Evolutionary conservation across 2,329 filamentous ascomycete species (phyloP), one percentile per base, ranked within the genome.

Genomic region (Sclerotinia spermophila): DNA sequence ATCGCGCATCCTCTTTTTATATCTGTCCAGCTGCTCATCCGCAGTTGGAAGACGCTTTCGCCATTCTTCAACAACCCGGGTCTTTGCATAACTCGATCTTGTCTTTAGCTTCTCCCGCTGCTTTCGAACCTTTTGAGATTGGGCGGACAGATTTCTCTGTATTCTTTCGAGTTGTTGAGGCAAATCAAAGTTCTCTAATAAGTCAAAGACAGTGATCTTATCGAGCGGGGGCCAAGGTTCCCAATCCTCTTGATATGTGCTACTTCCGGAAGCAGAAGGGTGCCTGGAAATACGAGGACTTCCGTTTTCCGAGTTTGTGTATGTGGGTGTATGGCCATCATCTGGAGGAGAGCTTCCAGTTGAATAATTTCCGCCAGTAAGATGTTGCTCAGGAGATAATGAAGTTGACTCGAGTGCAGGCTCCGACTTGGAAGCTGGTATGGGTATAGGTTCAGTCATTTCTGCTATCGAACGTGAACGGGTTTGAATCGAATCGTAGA

Each of bases 41-140:
- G 94, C 91, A 4, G 92, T 90, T 3, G 94, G 94, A 15, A 96
- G 88, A 53, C 94, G 88, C 69, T 92, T 91, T 71, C 93, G 89
- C 93, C 93, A 97, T 83, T 98, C 93, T 75, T 96, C 94, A 35
- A 98, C 91, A 78, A 98, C 93, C 72, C 92, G 90, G 75, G 96
- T 91, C 78, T 90, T 92, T n/a, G 95, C 94, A 76, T 88, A 88
- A 77, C 90, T 85, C 65, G 94, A 90, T 74, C 87, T 90, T 30
- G 89, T 89, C 80, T 92, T 93, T 73, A 97, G 82, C 71, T 89
- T 93, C 79, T 96, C 91, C 77, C 92, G 89, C 72, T 96, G 95
- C 78, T 89, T 89, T 73, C 90, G 90, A 44, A 98, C 91, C 81
- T 92, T 96, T 76, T 96, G 90, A 5, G 90, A 95, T 81, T 97